Conservation (phyloP, 768 basidiomycete species). For the Pisolithus albus region DNA sequence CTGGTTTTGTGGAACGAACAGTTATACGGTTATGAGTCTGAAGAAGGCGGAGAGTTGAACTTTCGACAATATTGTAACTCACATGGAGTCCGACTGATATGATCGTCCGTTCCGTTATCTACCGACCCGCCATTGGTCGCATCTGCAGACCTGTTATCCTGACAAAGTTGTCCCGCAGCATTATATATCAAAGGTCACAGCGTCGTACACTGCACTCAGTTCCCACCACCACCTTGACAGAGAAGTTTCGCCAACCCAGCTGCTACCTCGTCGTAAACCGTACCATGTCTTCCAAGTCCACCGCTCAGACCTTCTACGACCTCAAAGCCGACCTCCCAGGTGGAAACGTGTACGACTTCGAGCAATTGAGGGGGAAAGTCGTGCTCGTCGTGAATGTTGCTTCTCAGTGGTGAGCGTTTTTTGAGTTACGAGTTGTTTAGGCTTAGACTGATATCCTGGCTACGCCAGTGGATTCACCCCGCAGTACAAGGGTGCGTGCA, state of each 20-base stretch:
- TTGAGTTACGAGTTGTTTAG: not conserved
- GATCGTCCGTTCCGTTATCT: not conserved
- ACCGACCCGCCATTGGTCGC: not conserved
- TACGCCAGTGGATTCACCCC: conserved; percentile 69
- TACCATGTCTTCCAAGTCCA: conserved; percentile 17
- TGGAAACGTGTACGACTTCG: conserved; percentile 52
- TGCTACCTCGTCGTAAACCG: conserved; percentile 5
- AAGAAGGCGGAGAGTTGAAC: no score
- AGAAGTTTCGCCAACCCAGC: not conserved
- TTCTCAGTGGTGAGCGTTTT: conserved; percentile 47
- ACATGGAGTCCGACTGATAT: no score
- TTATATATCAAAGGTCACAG: not conserved
- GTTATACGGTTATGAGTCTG: no score
- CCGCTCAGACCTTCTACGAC: conserved; percentile 47
- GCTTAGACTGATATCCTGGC: not conserved
- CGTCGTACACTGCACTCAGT: not conserved
- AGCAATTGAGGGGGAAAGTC: conserved; percentile 67
- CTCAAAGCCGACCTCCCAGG: conserved; percentile 60
- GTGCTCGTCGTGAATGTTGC: conserved; percentile 77
- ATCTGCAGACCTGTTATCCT: not conserved
- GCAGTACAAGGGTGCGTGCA: conserved; percentile 57
- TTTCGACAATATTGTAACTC: no score
- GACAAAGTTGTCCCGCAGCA: not conserved
- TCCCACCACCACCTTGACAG: not conserved
- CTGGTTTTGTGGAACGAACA: no score